Conservation (phyloP, 768 basidiomycete genomes). For the Kwoniella pini region DNA sequence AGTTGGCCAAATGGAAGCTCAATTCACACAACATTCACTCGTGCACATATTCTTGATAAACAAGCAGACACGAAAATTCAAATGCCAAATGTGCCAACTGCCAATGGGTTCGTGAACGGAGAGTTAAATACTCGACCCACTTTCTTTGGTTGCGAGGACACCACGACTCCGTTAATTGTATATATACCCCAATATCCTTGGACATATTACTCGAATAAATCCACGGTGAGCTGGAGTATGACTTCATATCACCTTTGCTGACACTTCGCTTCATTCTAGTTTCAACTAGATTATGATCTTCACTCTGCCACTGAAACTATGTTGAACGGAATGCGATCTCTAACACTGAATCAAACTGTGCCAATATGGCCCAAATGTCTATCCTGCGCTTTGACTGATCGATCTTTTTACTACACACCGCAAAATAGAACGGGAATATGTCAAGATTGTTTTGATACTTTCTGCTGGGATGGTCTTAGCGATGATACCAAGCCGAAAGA, state of each 20-base stretch:
- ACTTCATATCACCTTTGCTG: neutral
- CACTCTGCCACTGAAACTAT: slow-evolving; percentile 64
- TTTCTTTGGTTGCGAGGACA: slow-evolving; percentile 51
- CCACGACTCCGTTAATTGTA: slow-evolving; percentile 68
- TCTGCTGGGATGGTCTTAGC: slow-evolving; percentile 50
- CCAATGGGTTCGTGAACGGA: slow-evolving; percentile 51
- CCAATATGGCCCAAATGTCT: slow-evolving; percentile 66
- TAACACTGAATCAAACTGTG: slow-evolving; percentile 62
- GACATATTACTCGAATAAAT: slow-evolving; percentile 41
- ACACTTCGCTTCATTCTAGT: slow-evolving; percentile 46
- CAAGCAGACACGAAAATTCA: slow-evolving; percentile 27
- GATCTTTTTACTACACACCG: slow-evolving; percentile 51
- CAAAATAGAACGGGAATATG: slow-evolving; percentile 39
- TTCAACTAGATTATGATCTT: slow-evolving; percentile 63
- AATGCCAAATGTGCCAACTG: slow-evolving; percentile 50
- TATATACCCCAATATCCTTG: slow-evolving; percentile 73
- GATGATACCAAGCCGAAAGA: slow-evolving; percentile 37
- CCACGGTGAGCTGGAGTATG: slow-evolving; percentile 35
- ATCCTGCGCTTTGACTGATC: slow-evolving; percentile 67
- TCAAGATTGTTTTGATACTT: slow-evolving; percentile 47
- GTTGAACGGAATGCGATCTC: slow-evolving; percentile 61
- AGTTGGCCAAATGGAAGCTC: slow-evolving; percentile 71
- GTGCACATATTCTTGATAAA: slow-evolving; percentile 24
- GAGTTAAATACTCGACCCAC: slow-evolving; percentile 48
- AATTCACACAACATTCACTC: slow-evolving; percentile 54